These are phyloP conservation scores for Chlamydomonas incerta DNA, from an alignment of 139 green algal genomes.

Conservation along the genomic window DNA sequence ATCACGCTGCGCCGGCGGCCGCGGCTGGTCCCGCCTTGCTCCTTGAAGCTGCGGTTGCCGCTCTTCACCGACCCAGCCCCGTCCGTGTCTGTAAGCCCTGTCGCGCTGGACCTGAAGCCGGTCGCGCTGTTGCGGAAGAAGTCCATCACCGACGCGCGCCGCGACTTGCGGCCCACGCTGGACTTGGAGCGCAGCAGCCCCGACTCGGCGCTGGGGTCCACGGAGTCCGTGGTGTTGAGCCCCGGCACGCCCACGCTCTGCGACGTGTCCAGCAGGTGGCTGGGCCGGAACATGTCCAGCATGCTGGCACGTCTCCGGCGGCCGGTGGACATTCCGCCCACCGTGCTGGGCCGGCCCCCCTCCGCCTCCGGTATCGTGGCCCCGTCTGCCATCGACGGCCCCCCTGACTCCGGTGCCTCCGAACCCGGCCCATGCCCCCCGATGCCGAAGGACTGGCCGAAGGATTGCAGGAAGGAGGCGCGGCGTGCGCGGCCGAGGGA, in stretches of 20 bases:
- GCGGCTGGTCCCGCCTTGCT: not conserved
- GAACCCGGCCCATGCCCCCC: not conserved
- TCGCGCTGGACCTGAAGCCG: not conserved
- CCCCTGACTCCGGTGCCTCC: not conserved
- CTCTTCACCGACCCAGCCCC: not conserved
- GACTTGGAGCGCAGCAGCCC: not conserved
- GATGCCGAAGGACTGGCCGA: not conserved
- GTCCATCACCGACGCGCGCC: slow-evolving; percentile 38
- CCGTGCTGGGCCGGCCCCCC: too few relatives aligned
- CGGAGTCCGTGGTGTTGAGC: not conserved
- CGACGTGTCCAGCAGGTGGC: not conserved
- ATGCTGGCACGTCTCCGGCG: slow-evolving; percentile 21
- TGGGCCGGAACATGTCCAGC: not conserved
- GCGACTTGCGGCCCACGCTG: slow-evolving; percentile 19
- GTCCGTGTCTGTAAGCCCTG: not conserved
- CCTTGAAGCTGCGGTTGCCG: not conserved
- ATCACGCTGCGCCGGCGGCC: slow-evolving; percentile 33
- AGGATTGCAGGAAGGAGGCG: not conserved
- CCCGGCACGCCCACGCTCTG: not conserved
- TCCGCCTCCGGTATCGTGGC: too few relatives aligned
- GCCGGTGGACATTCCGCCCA: not conserved
- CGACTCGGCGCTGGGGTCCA: not conserved
- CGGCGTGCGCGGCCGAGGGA: not conserved
- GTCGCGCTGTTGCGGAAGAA: slow-evolving; percentile 36
- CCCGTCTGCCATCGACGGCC: too few relatives aligned